These are phyloP conservation scores for Nothophytophthora sp. DNA, from an alignment of 352 stramenopile genomes.

Conservation along the genomic window DNA sequence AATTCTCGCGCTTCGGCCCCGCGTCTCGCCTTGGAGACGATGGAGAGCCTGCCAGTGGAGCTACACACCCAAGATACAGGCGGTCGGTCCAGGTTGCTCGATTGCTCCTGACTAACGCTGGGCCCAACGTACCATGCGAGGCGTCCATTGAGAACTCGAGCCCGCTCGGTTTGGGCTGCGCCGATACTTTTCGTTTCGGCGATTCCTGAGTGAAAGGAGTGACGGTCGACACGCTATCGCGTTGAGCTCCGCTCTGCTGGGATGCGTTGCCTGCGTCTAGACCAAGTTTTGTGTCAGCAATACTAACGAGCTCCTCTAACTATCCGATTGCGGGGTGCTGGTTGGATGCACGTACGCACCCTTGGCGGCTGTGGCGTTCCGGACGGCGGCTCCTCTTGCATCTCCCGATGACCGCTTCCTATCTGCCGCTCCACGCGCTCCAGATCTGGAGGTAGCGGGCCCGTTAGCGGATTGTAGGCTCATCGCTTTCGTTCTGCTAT, in stretches of 20 bases:
- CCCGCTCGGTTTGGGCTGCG: slow-evolving; percentile 10
- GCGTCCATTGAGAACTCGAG: slow-evolving; percentile 7
- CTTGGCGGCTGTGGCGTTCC: background rate
- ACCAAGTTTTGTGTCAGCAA: background rate
- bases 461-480: background rate
- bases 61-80: too few species aligned
- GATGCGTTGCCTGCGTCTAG: slow-evolving; percentile 4
- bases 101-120: too few species aligned
- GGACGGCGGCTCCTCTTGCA: background rate
- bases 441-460: background rate
- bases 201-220: slow-evolving; percentile 4
- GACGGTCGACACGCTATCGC: slow-evolving; percentile 5
- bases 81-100: too few species aligned
- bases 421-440: too few species aligned
- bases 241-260: slow-evolving; percentile 10
- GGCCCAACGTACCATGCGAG: slow-evolving; percentile 6
- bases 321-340: too few species aligned
- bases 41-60: too few species aligned
- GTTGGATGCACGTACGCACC: background rate
- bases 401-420: too few species aligned
- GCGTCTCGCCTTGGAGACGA: slow-evolving; percentile 15
- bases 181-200: slow-evolving; percentile 20
- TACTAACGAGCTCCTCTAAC: background rate
- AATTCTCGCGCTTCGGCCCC: slow-evolving; percentile 4
- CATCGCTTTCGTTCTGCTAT: background rate